Conservation (phyloP, 768 basidiomycete species). For the Fomitopsis serialis region DNA sequence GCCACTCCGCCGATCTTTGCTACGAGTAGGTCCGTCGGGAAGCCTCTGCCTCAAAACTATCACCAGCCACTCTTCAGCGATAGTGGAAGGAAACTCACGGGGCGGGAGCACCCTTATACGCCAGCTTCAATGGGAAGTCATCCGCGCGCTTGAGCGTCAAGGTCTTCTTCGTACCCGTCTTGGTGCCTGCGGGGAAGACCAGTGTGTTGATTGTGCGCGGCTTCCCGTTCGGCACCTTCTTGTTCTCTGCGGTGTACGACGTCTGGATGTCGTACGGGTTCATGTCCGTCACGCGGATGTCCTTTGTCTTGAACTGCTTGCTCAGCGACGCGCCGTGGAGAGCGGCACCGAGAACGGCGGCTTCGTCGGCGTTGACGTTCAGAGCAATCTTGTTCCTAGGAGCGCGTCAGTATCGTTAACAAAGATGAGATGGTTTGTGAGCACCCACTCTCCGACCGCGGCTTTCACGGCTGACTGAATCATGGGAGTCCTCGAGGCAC, state of each 20-base stretch:
- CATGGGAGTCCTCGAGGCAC: slow-evolving; percentile 86
- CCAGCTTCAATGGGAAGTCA: slow-evolving; percentile 74
- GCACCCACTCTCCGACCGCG: slow-evolving; percentile 70
- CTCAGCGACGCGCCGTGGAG: slow-evolving; percentile 87
- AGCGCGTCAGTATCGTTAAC: slow-evolving; percentile 1
- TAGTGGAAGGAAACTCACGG: slow-evolving; percentile 39
- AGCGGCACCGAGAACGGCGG: slow-evolving; percentile 90
- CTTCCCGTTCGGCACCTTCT: slow-evolving; percentile 41
- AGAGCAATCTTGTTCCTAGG: slow-evolving; percentile 76
- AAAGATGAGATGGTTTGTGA: background rate
- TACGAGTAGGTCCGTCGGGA: slow-evolving; percentile 70
- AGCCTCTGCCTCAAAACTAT: slow-evolving; percentile 39
- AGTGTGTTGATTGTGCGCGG: slow-evolving; percentile 69
- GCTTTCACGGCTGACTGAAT: slow-evolving; percentile 77
- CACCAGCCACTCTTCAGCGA: background rate
- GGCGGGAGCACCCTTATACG: slow-evolving; percentile 63
- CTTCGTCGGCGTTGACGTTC: slow-evolving; percentile 97
- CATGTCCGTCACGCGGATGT: slow-evolving; percentile 80
- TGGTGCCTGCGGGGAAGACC: slow-evolving; percentile 76
- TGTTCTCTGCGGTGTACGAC: slow-evolving; percentile 64
- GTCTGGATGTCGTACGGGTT: slow-evolving; percentile 70
- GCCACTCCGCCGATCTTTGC: slow-evolving; percentile 67
- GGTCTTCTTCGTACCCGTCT: slow-evolving; percentile 78
- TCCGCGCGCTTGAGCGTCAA: slow-evolving; percentile 81
- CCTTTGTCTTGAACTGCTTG: slow-evolving; percentile 92